phyloP scores from a whole-genome alignment of 768 basidiomycete genomes.

The Auriculariales sp. region DNA sequence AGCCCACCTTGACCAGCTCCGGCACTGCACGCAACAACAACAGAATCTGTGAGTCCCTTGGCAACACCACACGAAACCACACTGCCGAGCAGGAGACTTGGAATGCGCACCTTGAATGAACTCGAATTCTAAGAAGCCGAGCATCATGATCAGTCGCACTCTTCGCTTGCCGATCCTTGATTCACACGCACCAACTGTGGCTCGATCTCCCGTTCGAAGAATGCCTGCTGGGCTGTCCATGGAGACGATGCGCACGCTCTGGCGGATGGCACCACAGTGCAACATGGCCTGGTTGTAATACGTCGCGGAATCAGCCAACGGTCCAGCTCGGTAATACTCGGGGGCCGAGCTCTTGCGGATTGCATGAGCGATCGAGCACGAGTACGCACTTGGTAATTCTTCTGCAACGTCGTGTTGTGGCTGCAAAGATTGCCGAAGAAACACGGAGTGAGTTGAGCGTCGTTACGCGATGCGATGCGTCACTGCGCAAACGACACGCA shows the following conservation, averaged over 20 bases:
- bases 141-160: too few species aligned
- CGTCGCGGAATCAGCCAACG: not conserved
- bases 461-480: not conserved
- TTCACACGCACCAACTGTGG: too few species aligned
- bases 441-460: too few species aligned
- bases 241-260: slow-evolving; percentile 80
- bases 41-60: too few species aligned
- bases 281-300: slow-evolving; percentile 57
- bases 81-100: too few species aligned
- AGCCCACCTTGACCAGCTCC: slow-evolving; percentile 85
- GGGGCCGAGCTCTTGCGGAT: too few species aligned
- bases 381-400: slow-evolving; percentile 67
- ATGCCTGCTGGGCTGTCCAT: slow-evolving; percentile 86
- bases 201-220: slow-evolving; percentile 87
- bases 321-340: too few species aligned
- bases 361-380: slow-evolving; percentile 1
- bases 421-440: slow-evolving; percentile 24
- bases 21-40: too few species aligned
- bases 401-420: slow-evolving; percentile 86
- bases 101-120: slow-evolving; percentile 39
- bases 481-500: slow-evolving; percentile 21
- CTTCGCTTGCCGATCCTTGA: too few species aligned
- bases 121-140: too few species aligned
- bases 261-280: slow-evolving; percentile 83
- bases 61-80: too few species aligned